phyloP scores from a whole-genome alignment of 306 rosid species.

The Mucuna pruriens region DNA sequence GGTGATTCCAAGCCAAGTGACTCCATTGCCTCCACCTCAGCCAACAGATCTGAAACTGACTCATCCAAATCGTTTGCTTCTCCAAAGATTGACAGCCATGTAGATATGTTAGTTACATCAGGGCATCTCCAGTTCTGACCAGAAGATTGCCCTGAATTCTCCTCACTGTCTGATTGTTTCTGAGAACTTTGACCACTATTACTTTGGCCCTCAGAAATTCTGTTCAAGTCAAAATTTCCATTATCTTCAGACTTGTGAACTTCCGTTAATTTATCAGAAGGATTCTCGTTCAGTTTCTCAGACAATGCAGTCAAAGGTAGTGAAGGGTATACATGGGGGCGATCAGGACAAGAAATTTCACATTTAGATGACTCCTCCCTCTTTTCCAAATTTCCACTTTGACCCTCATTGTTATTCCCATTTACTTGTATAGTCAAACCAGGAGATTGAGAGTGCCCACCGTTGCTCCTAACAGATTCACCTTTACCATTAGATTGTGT shows the following conservation, averaged over 20 bases:
- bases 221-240: constrained; percentile 55
- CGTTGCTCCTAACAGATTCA: constrained; percentile 58
- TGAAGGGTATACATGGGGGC: constrained; percentile 49
- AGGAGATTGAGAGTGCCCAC: constrained; percentile 54
- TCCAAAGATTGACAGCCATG: constrained; percentile 70
- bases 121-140: constrained; percentile 69
- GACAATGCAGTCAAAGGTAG: constrained; percentile 51
- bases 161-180: constrained; percentile 73
- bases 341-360: constrained; percentile 40
- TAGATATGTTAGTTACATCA: constrained; percentile 41
- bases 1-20: constrained; percentile 73
- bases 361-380: constrained; percentile 51
- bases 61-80: constrained; percentile 74
- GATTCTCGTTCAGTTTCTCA: constrained; percentile 42
- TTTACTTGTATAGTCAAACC: constrained; percentile 52
- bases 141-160: constrained; percentile 76
- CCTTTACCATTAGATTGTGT: constrained; percentile 45
- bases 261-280: constrained; percentile 47
- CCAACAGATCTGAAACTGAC: constrained; percentile 94
- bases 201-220: constrained; percentile 54
- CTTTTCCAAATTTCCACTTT: constrained; percentile 44
- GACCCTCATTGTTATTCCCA: constrained; percentile 53
- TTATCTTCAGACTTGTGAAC: constrained; percentile 45
- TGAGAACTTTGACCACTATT: constrained; percentile 52
- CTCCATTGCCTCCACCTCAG: constrained; percentile 95